Evolutionary conservation across 1,284 basidiomycete genomes (phyloP).

Genomic region (Rhodotorula glutinis): DNA sequence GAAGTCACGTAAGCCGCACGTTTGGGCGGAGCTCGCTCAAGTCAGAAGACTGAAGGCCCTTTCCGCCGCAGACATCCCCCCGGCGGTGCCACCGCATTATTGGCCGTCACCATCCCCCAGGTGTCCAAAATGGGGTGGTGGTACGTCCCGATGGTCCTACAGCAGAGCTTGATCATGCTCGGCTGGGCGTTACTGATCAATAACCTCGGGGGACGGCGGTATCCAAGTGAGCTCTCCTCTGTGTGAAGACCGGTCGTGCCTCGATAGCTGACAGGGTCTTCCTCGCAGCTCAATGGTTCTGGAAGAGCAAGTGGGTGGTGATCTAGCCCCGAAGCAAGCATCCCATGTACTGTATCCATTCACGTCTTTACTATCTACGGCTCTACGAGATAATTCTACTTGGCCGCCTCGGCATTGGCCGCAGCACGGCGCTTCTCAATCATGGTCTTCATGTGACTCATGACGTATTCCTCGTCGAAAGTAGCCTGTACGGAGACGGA

Average conservation of each 20-base stretch:
- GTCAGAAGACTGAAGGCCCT: neutral
- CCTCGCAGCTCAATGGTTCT: constrained; percentile 4
- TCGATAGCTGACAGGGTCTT: too few species aligned
- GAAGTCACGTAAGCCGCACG: constrained; percentile 30
- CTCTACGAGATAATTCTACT: too few species aligned
- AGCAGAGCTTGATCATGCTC: constrained; percentile 37
- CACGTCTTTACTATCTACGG: too few species aligned
- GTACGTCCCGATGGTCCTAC: constrained; percentile 31
- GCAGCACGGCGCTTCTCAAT: constrained; percentile 1
- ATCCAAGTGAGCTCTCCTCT: constrained; percentile 21
- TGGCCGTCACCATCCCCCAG: constrained; percentile 38
- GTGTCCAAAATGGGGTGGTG: constrained; percentile 23
- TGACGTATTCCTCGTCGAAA: constrained; percentile 19
- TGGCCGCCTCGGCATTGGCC: neutral
- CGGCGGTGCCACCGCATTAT: constrained; percentile 41
- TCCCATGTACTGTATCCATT: too few species aligned
- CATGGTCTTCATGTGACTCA: constrained; percentile 9
- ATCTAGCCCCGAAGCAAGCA: neutral
- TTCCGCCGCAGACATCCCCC: constrained; percentile 37
- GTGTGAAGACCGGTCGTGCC: neutral
- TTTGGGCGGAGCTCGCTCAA: neutral
- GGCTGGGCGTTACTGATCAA: constrained; percentile 45
- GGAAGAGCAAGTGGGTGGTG: constrained; percentile 13
- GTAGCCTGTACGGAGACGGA: constrained; percentile 10
- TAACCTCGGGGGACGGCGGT: constrained; percentile 35